A percentile compares a stretch with the other conserved stretches of the same genome.
phyloP scores from a whole-genome alignment of 768 basidiomycete species.

The Termitomyces sp. region DNA sequence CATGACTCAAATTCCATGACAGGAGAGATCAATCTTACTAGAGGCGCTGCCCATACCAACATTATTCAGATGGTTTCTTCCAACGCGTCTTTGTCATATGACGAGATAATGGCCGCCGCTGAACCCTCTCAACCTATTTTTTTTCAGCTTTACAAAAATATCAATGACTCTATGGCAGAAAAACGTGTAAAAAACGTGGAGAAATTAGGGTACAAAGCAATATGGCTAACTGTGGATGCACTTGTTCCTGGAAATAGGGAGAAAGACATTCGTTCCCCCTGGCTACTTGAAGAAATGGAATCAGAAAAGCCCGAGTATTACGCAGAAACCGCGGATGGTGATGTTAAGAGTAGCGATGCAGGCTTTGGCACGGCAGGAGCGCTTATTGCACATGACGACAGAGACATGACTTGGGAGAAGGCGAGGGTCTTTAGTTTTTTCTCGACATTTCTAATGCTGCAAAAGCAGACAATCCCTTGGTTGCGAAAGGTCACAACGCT shows the following conservation, averaged over 20 bases:
- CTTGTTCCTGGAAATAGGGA: conserved; percentile 81
- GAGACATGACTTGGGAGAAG: conserved; percentile 75
- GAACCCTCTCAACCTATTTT: conserved; percentile 58
- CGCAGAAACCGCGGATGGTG: conserved; percentile 28
- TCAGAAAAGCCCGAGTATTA: conserved; percentile 23
- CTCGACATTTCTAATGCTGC: not conserved
- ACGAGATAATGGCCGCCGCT: conserved; percentile 55
- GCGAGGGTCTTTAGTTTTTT: conserved; percentile 22
- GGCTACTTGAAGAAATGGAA: conserved; percentile 53
- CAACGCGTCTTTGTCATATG: conserved; percentile 66
- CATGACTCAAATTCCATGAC: conserved; percentile 7
- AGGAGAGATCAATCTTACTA: conserved; percentile 82
- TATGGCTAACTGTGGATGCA: conserved; percentile 91
- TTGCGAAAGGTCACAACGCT: conserved; percentile 61
- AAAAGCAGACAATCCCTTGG: conserved; percentile 68
- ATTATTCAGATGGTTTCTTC: conserved; percentile 86
- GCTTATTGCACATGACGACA: conserved; percentile 59
- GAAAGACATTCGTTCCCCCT: conserved; percentile 61
- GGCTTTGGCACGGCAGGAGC: conserved; percentile 64
- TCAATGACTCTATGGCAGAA: conserved; percentile 59
- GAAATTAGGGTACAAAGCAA: conserved; percentile 74
- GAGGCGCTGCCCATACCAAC: conserved; percentile 56
- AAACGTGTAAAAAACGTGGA: conserved; percentile 69
- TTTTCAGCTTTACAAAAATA: conserved; percentile 86
- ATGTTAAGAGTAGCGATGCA: conserved; percentile 28